A percentile compares a stretch with the other conserved stretches of the same genome.
Conservation (phyloP, 306 rosid genomes). For the Ammopiptanthus mongolicus region DNA sequence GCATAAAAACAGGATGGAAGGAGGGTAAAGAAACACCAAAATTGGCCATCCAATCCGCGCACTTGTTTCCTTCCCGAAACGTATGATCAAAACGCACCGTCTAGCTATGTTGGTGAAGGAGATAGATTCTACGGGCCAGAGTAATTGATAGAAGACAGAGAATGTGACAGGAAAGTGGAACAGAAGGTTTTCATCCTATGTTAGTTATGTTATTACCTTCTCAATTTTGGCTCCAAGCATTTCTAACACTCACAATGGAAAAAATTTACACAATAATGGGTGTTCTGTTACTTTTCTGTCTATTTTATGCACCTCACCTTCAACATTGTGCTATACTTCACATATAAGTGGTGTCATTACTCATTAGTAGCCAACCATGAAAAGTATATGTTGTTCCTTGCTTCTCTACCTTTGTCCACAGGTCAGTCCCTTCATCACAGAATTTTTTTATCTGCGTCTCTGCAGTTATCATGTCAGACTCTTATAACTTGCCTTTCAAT, state of each 20-base stretch:
- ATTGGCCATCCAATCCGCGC: too few relatives aligned
- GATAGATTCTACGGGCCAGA: too few relatives aligned
- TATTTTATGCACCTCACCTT: not conserved
- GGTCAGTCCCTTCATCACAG: not conserved
- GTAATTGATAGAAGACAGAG: too few relatives aligned
- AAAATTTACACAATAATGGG: not conserved
- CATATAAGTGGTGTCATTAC: not conserved
- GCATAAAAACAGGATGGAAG: too few relatives aligned
- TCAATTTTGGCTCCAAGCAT: not conserved
- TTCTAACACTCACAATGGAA: not conserved
- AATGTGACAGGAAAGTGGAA: too few relatives aligned
- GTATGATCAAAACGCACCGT: too few relatives aligned
- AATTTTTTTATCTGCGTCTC: not conserved
- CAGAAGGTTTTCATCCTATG: too few relatives aligned
- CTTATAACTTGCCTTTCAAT: constrained; percentile 25
- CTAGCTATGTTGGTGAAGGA: too few relatives aligned
- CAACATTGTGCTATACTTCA: not conserved
- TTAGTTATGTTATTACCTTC: not conserved
- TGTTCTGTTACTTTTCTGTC: not conserved
- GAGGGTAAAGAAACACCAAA: too few relatives aligned
- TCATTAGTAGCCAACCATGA: not conserved
- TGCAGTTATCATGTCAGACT: constrained; percentile 26
- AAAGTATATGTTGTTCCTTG: not conserved
- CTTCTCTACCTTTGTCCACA: not conserved
- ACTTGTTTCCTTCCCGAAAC: too few relatives aligned